A percentile compares a stretch with the other conserved stretches of the same genome.
Conservation (phyloP, 2,329 filamentous ascomycete species). For the Aspergillus costaricaensis region DNA sequence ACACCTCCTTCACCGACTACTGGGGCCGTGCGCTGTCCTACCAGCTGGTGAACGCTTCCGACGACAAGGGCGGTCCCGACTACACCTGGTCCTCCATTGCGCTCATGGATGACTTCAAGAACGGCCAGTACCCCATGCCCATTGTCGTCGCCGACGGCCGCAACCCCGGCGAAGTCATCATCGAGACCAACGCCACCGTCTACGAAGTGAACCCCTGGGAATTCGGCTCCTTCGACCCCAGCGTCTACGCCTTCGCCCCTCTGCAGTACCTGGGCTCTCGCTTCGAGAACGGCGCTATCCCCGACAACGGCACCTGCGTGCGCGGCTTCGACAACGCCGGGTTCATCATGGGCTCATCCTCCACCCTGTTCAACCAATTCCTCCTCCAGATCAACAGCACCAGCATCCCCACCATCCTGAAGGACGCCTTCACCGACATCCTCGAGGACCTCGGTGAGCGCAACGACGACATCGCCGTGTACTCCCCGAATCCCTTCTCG, state of each 20-base stretch:
- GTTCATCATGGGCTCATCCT: slow-evolving; percentile 83
- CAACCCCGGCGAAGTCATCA: slow-evolving; percentile 59
- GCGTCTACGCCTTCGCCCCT: slow-evolving; percentile 69
- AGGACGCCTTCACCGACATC: slow-evolving; percentile 54
- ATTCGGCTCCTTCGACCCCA: slow-evolving; percentile 75
- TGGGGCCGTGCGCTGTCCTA: slow-evolving; percentile 84
- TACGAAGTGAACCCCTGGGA: slow-evolving; percentile 80
- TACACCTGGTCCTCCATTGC: slow-evolving; percentile 84
- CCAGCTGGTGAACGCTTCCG: slow-evolving; percentile 74
- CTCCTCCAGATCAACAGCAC: slow-evolving; percentile 64
- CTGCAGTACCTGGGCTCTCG: slow-evolving; percentile 71
- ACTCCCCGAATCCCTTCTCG: slow-evolving; percentile 74
- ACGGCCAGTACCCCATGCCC: slow-evolving; percentile 69
- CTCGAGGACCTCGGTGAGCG: slow-evolving; percentile 58
- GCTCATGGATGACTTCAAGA: slow-evolving; percentile 61
- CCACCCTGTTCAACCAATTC: slow-evolving; percentile 79
- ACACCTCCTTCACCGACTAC: slow-evolving; percentile 78
- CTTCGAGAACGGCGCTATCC: slow-evolving; percentile 64
- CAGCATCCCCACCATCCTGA: slow-evolving; percentile 54
- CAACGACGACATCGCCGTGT: slow-evolving; percentile 73
- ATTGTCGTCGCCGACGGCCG: slow-evolving; percentile 71
- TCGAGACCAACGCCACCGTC: slow-evolving; percentile 72
- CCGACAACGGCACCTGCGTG: slow-evolving; percentile 63
- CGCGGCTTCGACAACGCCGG: slow-evolving; percentile 80
- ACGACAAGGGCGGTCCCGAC: slow-evolving; percentile 65